Conservation (phyloP, 352 stramenopile genomes). For the Phytophthora fragariaefolia region DNA sequence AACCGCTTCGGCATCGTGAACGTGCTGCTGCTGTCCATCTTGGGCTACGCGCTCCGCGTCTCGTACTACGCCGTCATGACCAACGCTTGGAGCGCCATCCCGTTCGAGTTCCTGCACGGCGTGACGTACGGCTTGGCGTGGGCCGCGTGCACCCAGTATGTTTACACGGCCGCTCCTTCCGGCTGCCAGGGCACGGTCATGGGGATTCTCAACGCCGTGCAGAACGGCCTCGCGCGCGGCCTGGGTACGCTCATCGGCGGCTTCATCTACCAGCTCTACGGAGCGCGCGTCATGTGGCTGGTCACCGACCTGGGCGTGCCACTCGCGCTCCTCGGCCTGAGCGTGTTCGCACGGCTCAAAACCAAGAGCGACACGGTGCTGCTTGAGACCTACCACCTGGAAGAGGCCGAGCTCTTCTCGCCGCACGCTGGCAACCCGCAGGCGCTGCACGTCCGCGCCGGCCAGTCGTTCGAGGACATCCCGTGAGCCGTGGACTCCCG, state of each 20-base stretch:
- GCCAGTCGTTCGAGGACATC: slow-evolving; percentile 35
- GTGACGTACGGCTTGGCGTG: slow-evolving; percentile 77
- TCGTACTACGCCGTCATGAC: slow-evolving; percentile 82
- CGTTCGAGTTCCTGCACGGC: slow-evolving; percentile 83
- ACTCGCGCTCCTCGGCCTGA: slow-evolving; percentile 59
- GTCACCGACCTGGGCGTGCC: slow-evolving; percentile 73
- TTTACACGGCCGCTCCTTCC: slow-evolving; percentile 65
- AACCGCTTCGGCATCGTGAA: slow-evolving; percentile 74
- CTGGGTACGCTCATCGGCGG: slow-evolving; percentile 74
- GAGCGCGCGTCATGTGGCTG: slow-evolving; percentile 70
- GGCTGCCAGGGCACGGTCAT: slow-evolving; percentile 79
- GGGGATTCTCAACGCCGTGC: slow-evolving; percentile 77
- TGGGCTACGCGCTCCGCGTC: slow-evolving; percentile 71
- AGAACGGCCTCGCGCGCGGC: slow-evolving; percentile 75
- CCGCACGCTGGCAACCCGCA: slow-evolving; percentile 57
- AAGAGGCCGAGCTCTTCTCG: slow-evolving; percentile 73
- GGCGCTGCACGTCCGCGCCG: slow-evolving; percentile 32
- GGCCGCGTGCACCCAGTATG: slow-evolving; percentile 80
- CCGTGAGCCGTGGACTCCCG: slow-evolving; percentile 19
- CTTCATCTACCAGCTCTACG: slow-evolving; percentile 81
- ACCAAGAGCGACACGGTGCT: slow-evolving; percentile 43
- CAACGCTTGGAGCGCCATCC: slow-evolving; percentile 79
- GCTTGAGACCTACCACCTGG: slow-evolving; percentile 43
- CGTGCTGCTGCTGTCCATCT: slow-evolving; percentile 73
- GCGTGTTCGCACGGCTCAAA: slow-evolving; percentile 69